Evolutionary conservation across 441 rosid genomes (phyloP).

Genomic region (California macrophylla): DNA sequence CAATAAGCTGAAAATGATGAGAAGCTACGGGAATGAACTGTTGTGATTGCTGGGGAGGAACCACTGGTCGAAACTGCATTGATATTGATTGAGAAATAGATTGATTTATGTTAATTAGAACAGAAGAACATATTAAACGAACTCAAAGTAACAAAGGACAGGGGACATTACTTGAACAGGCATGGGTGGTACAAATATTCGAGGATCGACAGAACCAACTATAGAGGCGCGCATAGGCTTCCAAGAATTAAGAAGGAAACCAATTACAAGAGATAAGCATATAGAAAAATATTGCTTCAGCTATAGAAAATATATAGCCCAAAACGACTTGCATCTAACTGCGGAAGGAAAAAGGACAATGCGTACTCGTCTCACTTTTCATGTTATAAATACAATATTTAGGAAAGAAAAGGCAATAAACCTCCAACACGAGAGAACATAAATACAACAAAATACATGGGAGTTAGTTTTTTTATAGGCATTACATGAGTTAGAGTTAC

Average conservation of each 20-base stretch:
- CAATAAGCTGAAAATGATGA: slow-evolving; percentile 58
- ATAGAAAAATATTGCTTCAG: slow-evolving; percentile 9
- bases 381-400: neutral
- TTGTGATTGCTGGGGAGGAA: slow-evolving; percentile 50
- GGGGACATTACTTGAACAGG: slow-evolving; percentile 54
- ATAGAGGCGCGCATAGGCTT: slow-evolving; percentile 57
- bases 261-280: slow-evolving; percentile 16
- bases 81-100: slow-evolving; percentile 1
- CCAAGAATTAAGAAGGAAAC: slow-evolving; percentile 10
- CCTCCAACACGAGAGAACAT: neutral
- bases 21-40: slow-evolving; percentile 51
- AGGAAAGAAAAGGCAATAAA: neutral
- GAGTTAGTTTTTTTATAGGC: neutral
- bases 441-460: neutral
- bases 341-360: neutral
- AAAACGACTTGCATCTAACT: neutral
- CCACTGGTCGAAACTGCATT: slow-evolving; percentile 50
- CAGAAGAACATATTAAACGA: neutral
- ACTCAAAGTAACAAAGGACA: slow-evolving; percentile 10
- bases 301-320: neutral
- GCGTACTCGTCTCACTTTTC: neutral
- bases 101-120: slow-evolving; percentile 11
- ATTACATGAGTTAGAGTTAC: neutral
- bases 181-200: slow-evolving; percentile 54
- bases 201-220: slow-evolving; percentile 52